phyloP scores from a whole-genome alignment of 495 filamentous ascomycete genomes.

The Xylaria scruposa region DNA sequence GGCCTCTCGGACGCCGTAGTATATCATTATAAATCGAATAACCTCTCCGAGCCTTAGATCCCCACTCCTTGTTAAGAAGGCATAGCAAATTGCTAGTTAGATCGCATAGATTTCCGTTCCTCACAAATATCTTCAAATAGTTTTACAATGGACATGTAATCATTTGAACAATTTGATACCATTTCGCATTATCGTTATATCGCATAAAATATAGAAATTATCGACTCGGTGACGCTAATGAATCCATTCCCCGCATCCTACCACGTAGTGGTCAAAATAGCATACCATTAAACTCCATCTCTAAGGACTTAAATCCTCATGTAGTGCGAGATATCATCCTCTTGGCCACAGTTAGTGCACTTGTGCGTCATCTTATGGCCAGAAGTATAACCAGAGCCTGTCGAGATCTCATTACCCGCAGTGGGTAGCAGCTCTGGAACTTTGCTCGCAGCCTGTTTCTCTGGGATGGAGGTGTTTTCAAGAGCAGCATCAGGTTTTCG shows the following conservation, averaged over 20 bases:
- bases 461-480: neutral
- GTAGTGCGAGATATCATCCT: constrained; percentile 2
- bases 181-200: neutral
- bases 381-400: neutral
- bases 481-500: neutral
- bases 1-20: no score
- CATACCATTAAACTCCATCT: no score
- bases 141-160: neutral
- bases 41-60: no score
- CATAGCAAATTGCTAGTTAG: no score
- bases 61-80: no score
- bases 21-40: no score
- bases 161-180: neutral
- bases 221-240: neutral
- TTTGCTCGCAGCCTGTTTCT: neutral
- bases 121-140: no score
- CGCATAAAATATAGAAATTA: neutral
- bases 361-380: neutral
- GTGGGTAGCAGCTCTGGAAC: neutral
- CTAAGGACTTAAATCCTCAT: neutral
- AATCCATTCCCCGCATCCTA: neutral
- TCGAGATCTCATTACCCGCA: neutral
- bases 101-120: no score
- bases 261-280: neutral
- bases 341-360: neutral